Evolutionary conservation across 1,139 yeast genomes (phyloP).

Genomic region (Suhomyces terraborum): DNA sequence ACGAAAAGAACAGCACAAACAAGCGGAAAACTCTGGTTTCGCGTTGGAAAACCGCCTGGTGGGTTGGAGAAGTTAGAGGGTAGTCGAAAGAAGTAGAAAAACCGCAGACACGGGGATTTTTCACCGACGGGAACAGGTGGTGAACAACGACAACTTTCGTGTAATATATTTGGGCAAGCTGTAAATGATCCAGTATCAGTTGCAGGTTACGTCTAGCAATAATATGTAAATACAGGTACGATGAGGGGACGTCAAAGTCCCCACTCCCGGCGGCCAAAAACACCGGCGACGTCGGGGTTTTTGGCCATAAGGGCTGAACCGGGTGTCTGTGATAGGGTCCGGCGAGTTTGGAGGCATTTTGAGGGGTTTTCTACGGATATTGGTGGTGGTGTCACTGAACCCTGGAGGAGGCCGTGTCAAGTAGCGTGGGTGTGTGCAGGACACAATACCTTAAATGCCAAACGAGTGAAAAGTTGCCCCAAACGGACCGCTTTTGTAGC

Average conservation of each 20-base stretch:
- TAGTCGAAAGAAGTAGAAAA: no score
- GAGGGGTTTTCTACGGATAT: neutral
- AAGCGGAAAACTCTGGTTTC: neutral
- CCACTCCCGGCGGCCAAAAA: no score
- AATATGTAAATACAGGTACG: neutral
- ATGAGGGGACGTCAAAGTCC: conserved; percentile 1
- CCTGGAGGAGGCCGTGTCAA: no score
- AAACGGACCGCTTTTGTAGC: no score
- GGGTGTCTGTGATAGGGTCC: no score
- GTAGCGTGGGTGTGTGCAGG: neutral
- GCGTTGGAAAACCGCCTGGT: neutral
- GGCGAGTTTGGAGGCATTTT: neutral
- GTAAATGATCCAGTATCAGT: conserved; percentile 11
- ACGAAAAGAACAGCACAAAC: neutral
- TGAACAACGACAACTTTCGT: conserved; percentile 2
- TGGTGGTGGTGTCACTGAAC: no score
- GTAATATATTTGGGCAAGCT: conserved; percentile 10
- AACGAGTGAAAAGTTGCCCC: no score
- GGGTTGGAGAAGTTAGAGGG: neutral
- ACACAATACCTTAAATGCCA: no score
- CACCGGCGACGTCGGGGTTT: no score
- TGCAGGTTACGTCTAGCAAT: conserved; percentile 7
- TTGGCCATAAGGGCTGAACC: no score
- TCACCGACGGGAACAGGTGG: neutral
- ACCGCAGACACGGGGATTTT: neutral